Conservation (phyloP, 208 protist species). For the Leishmania guyanensis region DNA sequence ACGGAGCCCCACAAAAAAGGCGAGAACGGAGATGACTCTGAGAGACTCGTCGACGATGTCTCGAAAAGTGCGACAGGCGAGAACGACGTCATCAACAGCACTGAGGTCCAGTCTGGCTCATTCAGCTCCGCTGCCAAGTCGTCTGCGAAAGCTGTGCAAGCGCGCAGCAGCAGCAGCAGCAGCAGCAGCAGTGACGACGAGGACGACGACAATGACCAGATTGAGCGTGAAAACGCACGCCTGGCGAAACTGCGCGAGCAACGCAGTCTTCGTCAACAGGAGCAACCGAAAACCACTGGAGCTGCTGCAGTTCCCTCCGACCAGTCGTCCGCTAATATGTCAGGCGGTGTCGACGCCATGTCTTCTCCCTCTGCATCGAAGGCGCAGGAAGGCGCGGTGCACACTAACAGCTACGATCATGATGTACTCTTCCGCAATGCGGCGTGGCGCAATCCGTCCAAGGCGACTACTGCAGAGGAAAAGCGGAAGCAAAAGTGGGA, state of each 20-base stretch:
- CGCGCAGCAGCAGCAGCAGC: slow-evolving; percentile 5
- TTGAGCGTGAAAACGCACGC: slow-evolving; percentile 53
- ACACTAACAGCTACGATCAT: slow-evolving; percentile 51
- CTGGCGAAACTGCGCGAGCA: slow-evolving; percentile 51
- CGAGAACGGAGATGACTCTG: neutral
- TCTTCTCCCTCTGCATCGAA: neutral
- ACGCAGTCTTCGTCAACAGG: slow-evolving; percentile 24
- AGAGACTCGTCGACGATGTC: neutral
- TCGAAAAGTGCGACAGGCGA: neutral
- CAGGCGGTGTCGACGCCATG: neutral
- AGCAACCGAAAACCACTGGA: slow-evolving; percentile 2
- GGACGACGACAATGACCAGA: slow-evolving; percentile 48
- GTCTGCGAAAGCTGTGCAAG: neutral
- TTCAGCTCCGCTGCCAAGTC: neutral
- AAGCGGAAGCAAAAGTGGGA: slow-evolving; percentile 58
- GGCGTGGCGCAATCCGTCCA: slow-evolving; percentile 39
- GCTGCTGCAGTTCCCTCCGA: neutral
- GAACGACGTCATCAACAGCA: too few species aligned
- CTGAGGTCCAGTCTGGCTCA: neutral
- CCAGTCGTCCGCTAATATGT: neutral
- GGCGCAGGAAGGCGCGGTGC: neutral
- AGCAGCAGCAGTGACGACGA: slow-evolving; percentile 36
- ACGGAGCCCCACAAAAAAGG: neutral
- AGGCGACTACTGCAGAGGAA: slow-evolving; percentile 13
- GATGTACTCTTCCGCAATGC: slow-evolving; percentile 72